Conservation (phyloP, 2,329 filamentous ascomycete genomes). For the Colletotrichum sp. region DNA sequence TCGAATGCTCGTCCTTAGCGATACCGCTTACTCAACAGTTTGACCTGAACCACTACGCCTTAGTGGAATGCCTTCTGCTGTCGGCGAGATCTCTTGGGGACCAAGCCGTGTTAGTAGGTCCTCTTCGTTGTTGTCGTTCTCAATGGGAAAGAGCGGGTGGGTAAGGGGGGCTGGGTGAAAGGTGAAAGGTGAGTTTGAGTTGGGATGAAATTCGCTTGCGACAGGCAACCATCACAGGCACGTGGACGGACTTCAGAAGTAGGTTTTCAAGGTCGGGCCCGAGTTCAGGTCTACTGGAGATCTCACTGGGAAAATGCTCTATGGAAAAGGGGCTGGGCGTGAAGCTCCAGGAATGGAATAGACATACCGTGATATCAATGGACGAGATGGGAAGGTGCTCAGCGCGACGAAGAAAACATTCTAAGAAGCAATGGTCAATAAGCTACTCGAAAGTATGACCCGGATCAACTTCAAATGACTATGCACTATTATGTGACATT, state of each 20-base stretch:
- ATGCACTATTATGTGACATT: not conserved
- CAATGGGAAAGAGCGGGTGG: not conserved
- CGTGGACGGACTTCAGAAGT: not conserved
- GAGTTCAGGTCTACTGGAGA: not conserved
- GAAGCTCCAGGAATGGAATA: not conserved
- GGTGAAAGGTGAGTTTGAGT: not conserved
- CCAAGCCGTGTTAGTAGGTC: not conserved
- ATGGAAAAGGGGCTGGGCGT: not conserved
- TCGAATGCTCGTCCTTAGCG: not conserved
- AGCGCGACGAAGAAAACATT: not conserved
- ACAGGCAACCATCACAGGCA: not conserved
- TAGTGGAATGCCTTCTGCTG: not conserved
- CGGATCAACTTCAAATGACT: not conserved
- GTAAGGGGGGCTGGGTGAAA: not conserved
- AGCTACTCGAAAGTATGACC: not conserved
- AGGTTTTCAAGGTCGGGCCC: not conserved
- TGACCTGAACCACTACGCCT: not conserved
- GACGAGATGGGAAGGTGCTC: not conserved
- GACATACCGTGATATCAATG: not conserved
- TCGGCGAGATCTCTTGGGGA: not conserved
- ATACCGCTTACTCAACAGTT: not conserved
- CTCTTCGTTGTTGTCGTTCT: not conserved
- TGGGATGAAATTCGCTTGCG: not conserved
- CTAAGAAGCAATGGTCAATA: not conserved
- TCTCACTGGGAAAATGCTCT: not conserved